phyloP scores from a whole-genome alignment of 2,329 filamentous ascomycete species.

The Aurifilum marmelostoma region DNA sequence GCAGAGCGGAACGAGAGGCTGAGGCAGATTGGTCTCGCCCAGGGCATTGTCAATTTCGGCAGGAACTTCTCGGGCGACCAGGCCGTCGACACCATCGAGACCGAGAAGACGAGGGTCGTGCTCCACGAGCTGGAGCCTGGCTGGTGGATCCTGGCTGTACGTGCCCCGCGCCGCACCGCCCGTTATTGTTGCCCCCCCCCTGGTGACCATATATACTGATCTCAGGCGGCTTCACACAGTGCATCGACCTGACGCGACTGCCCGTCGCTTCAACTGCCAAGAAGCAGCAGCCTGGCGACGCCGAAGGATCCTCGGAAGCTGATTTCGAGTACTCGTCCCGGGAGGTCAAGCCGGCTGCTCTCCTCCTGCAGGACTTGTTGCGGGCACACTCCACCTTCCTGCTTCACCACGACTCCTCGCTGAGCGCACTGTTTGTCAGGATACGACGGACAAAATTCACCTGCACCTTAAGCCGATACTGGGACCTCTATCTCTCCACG shows the following conservation, averaged over 20 bases:
- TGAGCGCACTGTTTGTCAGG: conserved; percentile 71
- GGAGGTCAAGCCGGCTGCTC: conserved; percentile 80
- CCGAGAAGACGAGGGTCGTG: conserved; percentile 83
- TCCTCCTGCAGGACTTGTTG: conserved; percentile 79
- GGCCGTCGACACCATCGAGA: conserved; percentile 84
- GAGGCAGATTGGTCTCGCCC: conserved; percentile 91
- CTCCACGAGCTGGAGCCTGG: conserved; percentile 84
- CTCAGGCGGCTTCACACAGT: conserved; percentile 50
- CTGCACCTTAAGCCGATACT: conserved; percentile 75
- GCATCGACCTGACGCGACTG: conserved; percentile 77
- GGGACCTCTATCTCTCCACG: conserved; percentile 68
- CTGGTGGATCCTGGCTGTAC: conserved; percentile 89
- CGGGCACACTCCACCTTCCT: conserved; percentile 84
- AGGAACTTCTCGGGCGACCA: conserved; percentile 81
- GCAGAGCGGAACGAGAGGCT: conserved; percentile 83
- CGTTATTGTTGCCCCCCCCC: not conserved
- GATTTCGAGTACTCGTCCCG: conserved; percentile 81
- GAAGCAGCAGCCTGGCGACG: conserved; percentile 39
- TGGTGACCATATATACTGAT: conserved; percentile 4
- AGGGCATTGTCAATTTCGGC: conserved; percentile 94
- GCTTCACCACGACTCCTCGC: conserved; percentile 79
- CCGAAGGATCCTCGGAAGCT: conserved; percentile 36
- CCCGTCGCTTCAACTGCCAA: conserved; percentile 59
- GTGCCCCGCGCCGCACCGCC: not conserved
- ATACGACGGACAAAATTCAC: conserved; percentile 71